Evolutionary conservation across 139 green algal genomes (phyloP), one percentile per base, ranked within the genome.

Genomic region (Micractinium sp.): DNA sequence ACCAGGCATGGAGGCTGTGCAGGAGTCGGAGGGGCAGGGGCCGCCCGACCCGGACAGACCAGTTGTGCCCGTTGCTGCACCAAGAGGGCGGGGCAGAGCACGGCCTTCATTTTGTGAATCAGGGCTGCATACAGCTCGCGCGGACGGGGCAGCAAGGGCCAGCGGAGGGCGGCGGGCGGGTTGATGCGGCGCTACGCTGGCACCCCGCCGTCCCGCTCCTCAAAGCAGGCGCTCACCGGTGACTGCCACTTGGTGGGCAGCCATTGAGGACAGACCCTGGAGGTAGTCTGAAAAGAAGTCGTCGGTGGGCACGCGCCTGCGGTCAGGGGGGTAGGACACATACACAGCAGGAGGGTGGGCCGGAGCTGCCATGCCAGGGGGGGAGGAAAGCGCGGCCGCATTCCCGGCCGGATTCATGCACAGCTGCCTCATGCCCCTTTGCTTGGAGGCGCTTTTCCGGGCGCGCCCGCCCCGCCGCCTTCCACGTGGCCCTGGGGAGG

Each of bases 281-380:
- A 85, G 80, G 80, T 85, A 85, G 19, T 85, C 80, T n/a, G 31
- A 18, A n/a, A 71, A 85, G 31, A 47, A 85, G 56, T 85, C 80
- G 36, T 85, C 80, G 1, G 60, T 61, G 19, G 80, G 80, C 80
- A 85, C 80, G 5, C 80, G 53, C 80, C 80, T 85, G 53, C n/a
- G 33, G 33, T 12, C 1, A n/a, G 74, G 4, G 13, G 39, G 33
- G 33, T 9, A 53, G 74, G n/a, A 39, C 12, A 29, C 27, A 27
- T 71, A 3, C 22, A 2, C 22, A 27, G 63, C 20, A 31, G 63
- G 63, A 71, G 20, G 63, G 63, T 27, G 63, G 63, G 47, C 47
- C 5, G 47, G 47, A 56, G 47, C 47, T 56, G 47, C 47, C 47
- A 56, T 56, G 47, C 47, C 47, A 9, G 47, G 7, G 47, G 7